Conservation (phyloP, 176 grass and related monocot species). For the Oryza nivara region DNA sequence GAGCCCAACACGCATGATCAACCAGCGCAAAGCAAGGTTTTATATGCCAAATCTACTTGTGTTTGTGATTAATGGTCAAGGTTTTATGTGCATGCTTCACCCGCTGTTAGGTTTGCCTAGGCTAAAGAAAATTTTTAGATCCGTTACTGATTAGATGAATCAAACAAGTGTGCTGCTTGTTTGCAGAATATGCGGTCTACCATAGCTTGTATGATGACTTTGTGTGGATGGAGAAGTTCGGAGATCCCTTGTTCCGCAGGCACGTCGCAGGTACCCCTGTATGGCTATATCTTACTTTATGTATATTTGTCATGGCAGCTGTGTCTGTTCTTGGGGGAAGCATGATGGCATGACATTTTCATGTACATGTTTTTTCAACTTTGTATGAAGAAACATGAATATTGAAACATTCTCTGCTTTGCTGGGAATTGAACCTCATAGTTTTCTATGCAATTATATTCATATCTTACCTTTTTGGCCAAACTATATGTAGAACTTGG, state of each 20-base stretch:
- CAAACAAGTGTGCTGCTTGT: conserved; percentile 25
- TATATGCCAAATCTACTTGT: no score
- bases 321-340: neutral
- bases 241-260: conserved; percentile 81
- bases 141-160: neutral
- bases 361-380: neutral
- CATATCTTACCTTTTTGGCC: neutral
- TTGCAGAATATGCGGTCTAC: conserved; percentile 78
- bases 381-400: neutral
- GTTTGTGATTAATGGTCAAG: no score
- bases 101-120: no score
- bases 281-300: neutral
- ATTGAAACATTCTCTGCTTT: neutral
- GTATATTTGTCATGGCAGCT: neutral
- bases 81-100: no score
- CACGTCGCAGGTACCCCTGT: conserved; percentile 68
- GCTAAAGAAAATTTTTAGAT: no score
- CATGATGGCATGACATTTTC: conserved; percentile 9
- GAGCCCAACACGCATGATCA: no score
- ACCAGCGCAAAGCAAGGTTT: no score
- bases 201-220: conserved; percentile 92
- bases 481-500: neutral
- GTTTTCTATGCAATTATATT: conserved; percentile 18
- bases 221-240: conserved; percentile 88
- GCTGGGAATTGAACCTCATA: neutral